Evolutionary conservation across 495 filamentous ascomycete species (phyloP), one percentile per base, ranked within the genome.

Genomic region (Hypoxylon lienhwacheense): DNA sequence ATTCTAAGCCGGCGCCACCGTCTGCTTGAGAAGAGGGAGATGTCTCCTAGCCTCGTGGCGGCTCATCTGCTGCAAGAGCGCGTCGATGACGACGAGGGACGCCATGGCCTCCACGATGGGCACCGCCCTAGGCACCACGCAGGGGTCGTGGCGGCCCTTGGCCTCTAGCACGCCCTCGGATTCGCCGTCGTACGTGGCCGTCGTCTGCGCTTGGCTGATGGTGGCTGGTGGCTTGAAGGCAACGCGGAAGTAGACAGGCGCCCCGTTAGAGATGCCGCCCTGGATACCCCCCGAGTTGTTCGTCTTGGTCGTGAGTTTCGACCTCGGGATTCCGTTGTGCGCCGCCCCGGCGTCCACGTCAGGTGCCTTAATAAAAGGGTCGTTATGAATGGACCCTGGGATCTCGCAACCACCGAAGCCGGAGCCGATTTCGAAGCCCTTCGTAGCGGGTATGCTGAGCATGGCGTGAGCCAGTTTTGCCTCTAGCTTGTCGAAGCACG

Each of bases 31-130:
- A 26, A 56, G 53, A 1, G 64, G 64, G 14, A 66, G 60, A 29
- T 66, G 60, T 33, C 72, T 77, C 63, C 81, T 76, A 7, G 81
- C 75, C 3, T 70, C 71, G 50, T 83, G 73, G 46, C 91, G 75
- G 11, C 87, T 84, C 68, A 87, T 85, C 77, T 98, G 92, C 41
- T 88, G 85, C 74, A 95, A 74, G 47, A 95, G 70, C n/a, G 89
- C 85, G 73, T 98, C 93, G 78, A 96, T 92, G 21, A 98, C 72
- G 7, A 92, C 88, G 48, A 97, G 71, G 8, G 90, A 83, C 6
- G 92, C 88, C 93, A 98, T 98, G 28, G 90, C 84, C 75, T 98
- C 93, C 4, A 98, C 91, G 44, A 98, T 97, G 20, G 92, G 92
- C 26, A 98, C 86, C 8, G 93, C 93, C 34, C 93, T 80, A 11